A percentile compares a stretch with the other conserved stretches of the same genome.
These are phyloP conservation scores for Penicillium olsonii DNA, from an alignment of 2,329 filamentous ascomycete species.

Conservation along the genomic window DNA sequence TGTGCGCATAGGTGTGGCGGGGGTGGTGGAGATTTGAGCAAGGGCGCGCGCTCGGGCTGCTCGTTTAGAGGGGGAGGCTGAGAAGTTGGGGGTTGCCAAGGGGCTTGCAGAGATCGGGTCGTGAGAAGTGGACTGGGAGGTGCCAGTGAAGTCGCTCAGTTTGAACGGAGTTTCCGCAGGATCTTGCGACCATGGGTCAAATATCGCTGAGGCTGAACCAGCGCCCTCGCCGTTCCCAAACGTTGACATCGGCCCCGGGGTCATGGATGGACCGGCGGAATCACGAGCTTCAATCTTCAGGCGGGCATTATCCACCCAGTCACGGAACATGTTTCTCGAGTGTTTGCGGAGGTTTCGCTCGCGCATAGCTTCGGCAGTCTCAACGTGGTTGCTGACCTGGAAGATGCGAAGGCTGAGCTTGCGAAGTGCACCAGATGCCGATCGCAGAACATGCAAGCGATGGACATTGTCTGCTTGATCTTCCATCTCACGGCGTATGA, in stretches of 20 bases:
- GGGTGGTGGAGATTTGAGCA: constrained; percentile 47
- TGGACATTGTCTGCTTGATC: constrained; percentile 50
- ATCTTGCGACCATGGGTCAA: constrained; percentile 39
- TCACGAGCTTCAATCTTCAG: constrained; percentile 32
- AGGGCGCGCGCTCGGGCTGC: constrained; percentile 45
- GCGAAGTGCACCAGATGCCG: constrained; percentile 52
- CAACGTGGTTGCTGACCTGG: constrained; percentile 52
- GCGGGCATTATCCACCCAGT: constrained; percentile 54
- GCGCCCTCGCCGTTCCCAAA: constrained; percentile 20
- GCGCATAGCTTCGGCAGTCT: constrained; percentile 56
- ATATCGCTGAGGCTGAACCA: constrained; percentile 29
- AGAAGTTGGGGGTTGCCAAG: constrained; percentile 43
- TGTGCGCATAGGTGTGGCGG: constrained; percentile 45
- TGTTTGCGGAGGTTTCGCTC: constrained; percentile 58
- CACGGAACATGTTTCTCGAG: constrained; percentile 55
- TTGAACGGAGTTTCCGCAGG: constrained; percentile 39
- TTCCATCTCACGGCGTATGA: constrained; percentile 37
- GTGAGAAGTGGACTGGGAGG: constrained; percentile 9
- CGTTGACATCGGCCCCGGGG: constrained; percentile 26
- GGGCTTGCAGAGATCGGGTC: constrained; percentile 36
- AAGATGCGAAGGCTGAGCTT: constrained; percentile 61
- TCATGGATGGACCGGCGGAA: constrained; percentile 30
- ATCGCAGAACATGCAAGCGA: constrained; percentile 49
- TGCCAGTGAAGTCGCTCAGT: constrained; percentile 33
- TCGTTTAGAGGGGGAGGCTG: constrained; percentile 49